A percentile compares a stretch with the other conserved stretches of the same genome.
These are phyloP conservation scores for Puya raimondii DNA, from an alignment of 176 grass and related monocot species.

Conservation along the genomic window DNA sequence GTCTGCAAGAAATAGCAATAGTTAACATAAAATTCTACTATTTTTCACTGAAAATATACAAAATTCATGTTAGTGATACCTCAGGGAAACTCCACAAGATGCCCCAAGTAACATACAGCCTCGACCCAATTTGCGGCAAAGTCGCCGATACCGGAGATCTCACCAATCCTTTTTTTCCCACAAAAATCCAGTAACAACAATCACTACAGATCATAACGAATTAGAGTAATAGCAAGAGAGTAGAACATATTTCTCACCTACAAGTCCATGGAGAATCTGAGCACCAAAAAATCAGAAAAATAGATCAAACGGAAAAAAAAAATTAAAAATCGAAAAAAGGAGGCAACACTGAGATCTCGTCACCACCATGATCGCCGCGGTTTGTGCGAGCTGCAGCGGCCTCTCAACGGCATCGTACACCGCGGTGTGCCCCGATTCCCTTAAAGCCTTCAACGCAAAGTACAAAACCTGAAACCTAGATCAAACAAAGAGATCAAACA, in stretches of 20 bases:
- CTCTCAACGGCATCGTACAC: slow-evolving; percentile 52
- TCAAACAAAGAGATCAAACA: slow-evolving; percentile 10
- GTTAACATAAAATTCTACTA: not conserved
- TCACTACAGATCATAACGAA: not conserved
- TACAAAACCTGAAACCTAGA: slow-evolving; percentile 53
- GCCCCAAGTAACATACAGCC: slow-evolving; percentile 41
- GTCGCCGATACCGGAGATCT: slow-evolving; percentile 36
- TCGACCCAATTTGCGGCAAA: slow-evolving; percentile 31
- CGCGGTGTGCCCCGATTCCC: slow-evolving; percentile 18
- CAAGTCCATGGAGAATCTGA: slow-evolving; percentile 46
- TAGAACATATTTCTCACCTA: slow-evolving; percentile 24
- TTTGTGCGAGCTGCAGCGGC: slow-evolving; percentile 59
- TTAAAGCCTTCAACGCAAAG: slow-evolving; percentile 30
- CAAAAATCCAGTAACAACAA: slow-evolving; percentile 4
- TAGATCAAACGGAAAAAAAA: slow-evolving; percentile 17
- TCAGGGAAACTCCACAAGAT: slow-evolving; percentile 44
- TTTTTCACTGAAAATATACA: not conserved
- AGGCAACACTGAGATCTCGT: not conserved
- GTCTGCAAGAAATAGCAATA: slow-evolving; percentile 23
- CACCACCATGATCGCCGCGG: slow-evolving; percentile 54
- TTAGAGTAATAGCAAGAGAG: not conserved
- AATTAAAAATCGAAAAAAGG: not conserved
- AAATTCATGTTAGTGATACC: slow-evolving; percentile 17
- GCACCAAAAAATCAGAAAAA: not conserved
- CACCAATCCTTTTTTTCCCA: slow-evolving; percentile 30